Evolutionary conservation across 371 early-diverging fungal genomes (phyloP).

Genomic region (Mucor piriformis): DNA sequence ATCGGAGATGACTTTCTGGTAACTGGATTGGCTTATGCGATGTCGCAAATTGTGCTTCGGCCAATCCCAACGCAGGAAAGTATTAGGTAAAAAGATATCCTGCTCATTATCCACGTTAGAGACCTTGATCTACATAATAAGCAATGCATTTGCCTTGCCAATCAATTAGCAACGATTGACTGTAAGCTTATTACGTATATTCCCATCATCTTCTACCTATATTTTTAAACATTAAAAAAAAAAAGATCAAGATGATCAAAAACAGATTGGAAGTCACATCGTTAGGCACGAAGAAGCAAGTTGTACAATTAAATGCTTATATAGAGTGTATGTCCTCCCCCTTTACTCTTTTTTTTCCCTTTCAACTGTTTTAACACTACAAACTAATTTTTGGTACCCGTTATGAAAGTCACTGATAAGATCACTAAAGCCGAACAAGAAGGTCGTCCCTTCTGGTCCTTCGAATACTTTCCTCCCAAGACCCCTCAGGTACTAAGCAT

Average conservation of each 20-base stretch:
- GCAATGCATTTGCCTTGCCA: neutral
- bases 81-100: neutral
- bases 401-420: conserved; percentile 80
- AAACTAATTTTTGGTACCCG: conserved; percentile 6
- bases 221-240: neutral
- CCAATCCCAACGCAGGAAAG: neutral
- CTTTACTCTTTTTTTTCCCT: neutral
- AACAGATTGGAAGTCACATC: conserved; percentile 14
- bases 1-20: conserved; percentile 1
- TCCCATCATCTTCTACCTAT: too few relatives aligned
- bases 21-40: conserved; percentile 5
- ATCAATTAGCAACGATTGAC: too few relatives aligned
- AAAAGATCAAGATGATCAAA: conserved; percentile 20
- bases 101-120: neutral
- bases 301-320: conserved; percentile 10
- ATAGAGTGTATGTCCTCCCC: neutral
- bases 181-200: too few relatives aligned
- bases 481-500: conserved; percentile 78
- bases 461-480: conserved; percentile 97
- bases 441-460: conserved; percentile 84
- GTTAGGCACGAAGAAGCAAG: conserved; percentile 3
- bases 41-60: conserved; percentile 7
- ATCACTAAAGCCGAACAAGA: conserved; percentile 71
- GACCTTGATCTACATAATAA: neutral
- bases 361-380: conserved; percentile 10